Evolutionary conservation across 2,329 filamentous ascomycete species (phyloP), one percentile per base, ranked within the genome.

Genomic region (Talaromyces sp.): DNA sequence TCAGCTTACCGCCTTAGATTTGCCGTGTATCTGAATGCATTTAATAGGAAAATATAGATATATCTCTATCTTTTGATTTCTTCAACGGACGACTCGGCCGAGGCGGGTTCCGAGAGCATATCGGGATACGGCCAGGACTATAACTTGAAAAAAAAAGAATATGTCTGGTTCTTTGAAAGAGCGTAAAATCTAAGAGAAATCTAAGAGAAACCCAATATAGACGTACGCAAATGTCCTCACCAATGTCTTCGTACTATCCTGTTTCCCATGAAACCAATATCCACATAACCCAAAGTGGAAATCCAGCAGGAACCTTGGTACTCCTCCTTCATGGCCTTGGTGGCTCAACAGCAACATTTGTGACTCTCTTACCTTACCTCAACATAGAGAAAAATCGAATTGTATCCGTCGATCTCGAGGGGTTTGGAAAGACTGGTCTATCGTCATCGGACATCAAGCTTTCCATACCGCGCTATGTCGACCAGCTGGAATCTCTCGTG

Each of bases 401-500:
- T 19, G 35, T 64, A 33, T 64, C 62, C 16, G 62, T 64, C 22
- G 62, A 60, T 9, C 54, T 64, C 19, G 62, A 64, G 6, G 62
- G 54, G 5, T 64, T 64, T 45, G 62, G 62, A 60, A 60, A 60
- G 11, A 64, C 62, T 14, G 43, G 33, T 24, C 35, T 64, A 31
- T 64, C 43, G n/a, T 64, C 54, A 24, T 3, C 52, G 22, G 61
- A 58, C 39, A n/a, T 63, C 56, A 52, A 64, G 16, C 43, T 64
- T 11, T 64, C 62, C 22, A 64, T 64, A 50, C 45, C 54, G 1
- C 54, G 56, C 19, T 64, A 64, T 64, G 54, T 64, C 62, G 35
- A 60, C 24, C 33, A 64, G 13, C 16, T 64, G 62, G 62, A 43
- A 27, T 64, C 43, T 60, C 8, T 64, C n/a, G 43, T 64, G 56